A percentile compares a stretch with the other conserved stretches of the same genome.
Conservation (phyloP, 2,329 filamentous ascomycete genomes). For the Chalaropsis thielavioides region DNA sequence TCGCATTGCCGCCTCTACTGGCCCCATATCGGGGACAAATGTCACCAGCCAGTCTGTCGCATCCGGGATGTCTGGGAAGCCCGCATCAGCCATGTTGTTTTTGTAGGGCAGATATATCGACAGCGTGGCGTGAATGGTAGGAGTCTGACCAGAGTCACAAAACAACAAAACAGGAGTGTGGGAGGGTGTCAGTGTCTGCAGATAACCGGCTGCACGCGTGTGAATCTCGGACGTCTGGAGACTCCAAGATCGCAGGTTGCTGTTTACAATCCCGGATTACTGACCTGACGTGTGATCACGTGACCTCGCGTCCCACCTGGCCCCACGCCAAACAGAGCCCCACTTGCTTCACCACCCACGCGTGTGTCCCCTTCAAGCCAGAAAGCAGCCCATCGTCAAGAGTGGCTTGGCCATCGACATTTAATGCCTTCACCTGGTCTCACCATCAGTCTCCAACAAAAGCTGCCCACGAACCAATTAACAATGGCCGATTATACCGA, state of each 20-base stretch:
- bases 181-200: neutral
- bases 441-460: neutral
- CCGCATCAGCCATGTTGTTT: conserved; percentile 23
- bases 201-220: no score
- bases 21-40: conserved; percentile 47
- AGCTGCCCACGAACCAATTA: neutral
- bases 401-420: no score
- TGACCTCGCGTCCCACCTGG: neutral
- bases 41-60: conserved; percentile 76
- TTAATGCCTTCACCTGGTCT: neutral
- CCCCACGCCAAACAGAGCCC: neutral
- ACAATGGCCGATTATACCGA: conserved; percentile 50
- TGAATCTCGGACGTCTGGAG: no score
- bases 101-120: neutral
- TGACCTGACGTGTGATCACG: neutral
- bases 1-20: conserved; percentile 71
- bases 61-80: conserved; percentile 44
- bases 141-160: no score
- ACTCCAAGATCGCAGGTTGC: no score
- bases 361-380: no score
- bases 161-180: no score
- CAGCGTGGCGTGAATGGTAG: neutral
- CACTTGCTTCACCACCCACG: neutral
- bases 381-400: no score
- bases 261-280: no score